Base-by-base conservation (phyloP, 345 rosid species). In the Alliaria petiolata region DNA sequence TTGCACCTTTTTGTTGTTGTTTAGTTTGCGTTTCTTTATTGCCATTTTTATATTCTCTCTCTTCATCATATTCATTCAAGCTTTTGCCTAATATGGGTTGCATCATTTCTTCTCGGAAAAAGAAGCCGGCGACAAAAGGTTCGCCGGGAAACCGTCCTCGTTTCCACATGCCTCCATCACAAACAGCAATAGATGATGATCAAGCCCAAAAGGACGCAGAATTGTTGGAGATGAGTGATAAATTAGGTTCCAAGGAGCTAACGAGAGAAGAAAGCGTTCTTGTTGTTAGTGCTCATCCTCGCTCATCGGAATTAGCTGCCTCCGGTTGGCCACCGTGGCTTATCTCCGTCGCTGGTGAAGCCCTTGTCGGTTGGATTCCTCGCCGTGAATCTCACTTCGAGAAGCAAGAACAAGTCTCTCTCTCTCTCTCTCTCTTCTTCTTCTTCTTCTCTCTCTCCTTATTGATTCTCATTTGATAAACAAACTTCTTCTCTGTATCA, bases 271-370 rank as follows among this genome's bases (percentile, higher is more conserved):
- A 68, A 20, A 53, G 58, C 14, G 65, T 68, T 44, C 74, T 75
- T 53, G 58, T 68, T 53, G 57, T 52, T 33, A 40, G 11, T 58
- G 4, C 65, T 74, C 71, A 58, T 47, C 78, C 78, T 66, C 57
- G 59, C 15, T 61, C 65, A 44, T 9, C 69, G 15, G 79, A 69
- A 35, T 35, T 75, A 62, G 71, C 76, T 30, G 47, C 59, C 45
- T 70, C 71, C 4, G 98, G 98, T n/a, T 93, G 98, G 98, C 98
- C 98, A 19, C 44, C 81, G 52, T 93, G 98, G 98, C 95, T 93
- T 72, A 84, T 83, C 45, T 77, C 87, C 0, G 85, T 72, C n/a
- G 95, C 96, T 20, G 86, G 87, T 36, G 98, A 91, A 79, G 87
- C 95, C 14, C 83, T 93, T 81, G 80, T 72, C 33, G 98, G 96